Evolutionary conservation across 306 rosid species (phyloP), one percentile per base, ranked within the genome.

Genomic region (Oxytropis ochrocephala): DNA sequence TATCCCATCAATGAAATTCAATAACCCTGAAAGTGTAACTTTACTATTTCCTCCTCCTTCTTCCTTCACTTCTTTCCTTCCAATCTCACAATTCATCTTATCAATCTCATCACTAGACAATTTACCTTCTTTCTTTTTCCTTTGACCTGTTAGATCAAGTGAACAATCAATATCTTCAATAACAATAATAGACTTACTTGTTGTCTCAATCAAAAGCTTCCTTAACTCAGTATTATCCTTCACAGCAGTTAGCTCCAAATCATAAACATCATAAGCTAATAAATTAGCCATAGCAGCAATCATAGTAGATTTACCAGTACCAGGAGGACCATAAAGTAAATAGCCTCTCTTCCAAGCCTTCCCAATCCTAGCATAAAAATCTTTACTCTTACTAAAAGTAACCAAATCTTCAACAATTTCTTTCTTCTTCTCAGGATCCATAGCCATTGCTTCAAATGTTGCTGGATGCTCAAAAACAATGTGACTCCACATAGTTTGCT

Each of bases 401-500:
- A 79, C 16, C 77, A 91, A 79, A 87, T 91, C 97, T 38, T 91
- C 91, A 29, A 91, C 82, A 38, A 91, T 87, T 87, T 79, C 96
- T 52, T 53, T 48, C 73, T 89, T 91, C 79, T 84, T 87, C 66
- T 77, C 81, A 0, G 87, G 78, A 36, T 91, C 91, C 91, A 91
- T 78, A 5, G 96, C 97, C 87, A 91, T 75, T 47, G 94, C 85
- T 35, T 89, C 88, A 27, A 91, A 91, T 0, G 91, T 87, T 5
- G 97, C 97, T 5, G 97, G 97, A 70, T 91, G 97, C 84, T 91
- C 91, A 58, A 91, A 91, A 59, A 80, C 90, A 73, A 91, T 89
- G 82, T 91, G 97, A 21, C 94, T 89, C 97, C 97, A 92, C 92
- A 87, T 89, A 0, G 90, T 87, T 43, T 86, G 90, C 79, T 85